A percentile compares a stretch with the other conserved stretches of the same genome.
These are phyloP conservation scores for Cladophialophora chaetospira DNA, from an alignment of 2,329 filamentous ascomycete genomes.

Conservation along the genomic window DNA sequence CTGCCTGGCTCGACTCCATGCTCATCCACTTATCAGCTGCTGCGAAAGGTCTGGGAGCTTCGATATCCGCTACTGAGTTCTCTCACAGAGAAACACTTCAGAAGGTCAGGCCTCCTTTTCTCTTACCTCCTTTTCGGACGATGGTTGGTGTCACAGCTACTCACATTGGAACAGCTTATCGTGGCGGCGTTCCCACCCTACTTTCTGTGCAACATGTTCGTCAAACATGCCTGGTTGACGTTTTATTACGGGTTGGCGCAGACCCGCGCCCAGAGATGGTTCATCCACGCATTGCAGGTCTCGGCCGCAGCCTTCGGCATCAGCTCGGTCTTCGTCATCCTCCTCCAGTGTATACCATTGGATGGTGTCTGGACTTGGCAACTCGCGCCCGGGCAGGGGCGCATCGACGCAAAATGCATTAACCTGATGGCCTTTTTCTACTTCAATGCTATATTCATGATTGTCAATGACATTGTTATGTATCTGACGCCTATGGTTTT, in stretches of 20 bases:
- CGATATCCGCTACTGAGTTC: slow-evolving; percentile 22
- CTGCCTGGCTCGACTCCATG: neutral
- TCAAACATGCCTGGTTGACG: slow-evolving; percentile 30
- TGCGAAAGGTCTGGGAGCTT: slow-evolving; percentile 25
- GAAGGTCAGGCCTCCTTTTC: slow-evolving; percentile 15
- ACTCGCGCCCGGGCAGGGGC: neutral
- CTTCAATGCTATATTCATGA: slow-evolving; percentile 26
- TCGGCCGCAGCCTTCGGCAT: slow-evolving; percentile 21
- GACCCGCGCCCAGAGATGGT: slow-evolving; percentile 20
- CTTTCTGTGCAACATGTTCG: slow-evolving; percentile 30
- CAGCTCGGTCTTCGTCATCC: slow-evolving; percentile 24
- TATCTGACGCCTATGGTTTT: slow-evolving; percentile 25
- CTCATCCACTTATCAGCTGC: slow-evolving; percentile 20
- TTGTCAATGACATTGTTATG: slow-evolving; percentile 27
- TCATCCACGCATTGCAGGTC: slow-evolving; percentile 28
- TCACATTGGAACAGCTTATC: slow-evolving; percentile 21
- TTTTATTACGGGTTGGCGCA: slow-evolving; percentile 29
- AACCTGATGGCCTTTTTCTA: slow-evolving; percentile 26
- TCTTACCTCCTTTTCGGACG: neutral
- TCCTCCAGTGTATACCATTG: slow-evolving; percentile 24
- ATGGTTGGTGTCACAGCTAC: neutral
- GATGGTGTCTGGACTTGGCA: slow-evolving; percentile 11
- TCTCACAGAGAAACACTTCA: slow-evolving; percentile 16
- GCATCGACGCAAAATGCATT: slow-evolving; percentile 17
- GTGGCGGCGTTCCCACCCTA: slow-evolving; percentile 26